Conservation (phyloP, 257 asterid genomes). For the Solanum commersonii region DNA sequence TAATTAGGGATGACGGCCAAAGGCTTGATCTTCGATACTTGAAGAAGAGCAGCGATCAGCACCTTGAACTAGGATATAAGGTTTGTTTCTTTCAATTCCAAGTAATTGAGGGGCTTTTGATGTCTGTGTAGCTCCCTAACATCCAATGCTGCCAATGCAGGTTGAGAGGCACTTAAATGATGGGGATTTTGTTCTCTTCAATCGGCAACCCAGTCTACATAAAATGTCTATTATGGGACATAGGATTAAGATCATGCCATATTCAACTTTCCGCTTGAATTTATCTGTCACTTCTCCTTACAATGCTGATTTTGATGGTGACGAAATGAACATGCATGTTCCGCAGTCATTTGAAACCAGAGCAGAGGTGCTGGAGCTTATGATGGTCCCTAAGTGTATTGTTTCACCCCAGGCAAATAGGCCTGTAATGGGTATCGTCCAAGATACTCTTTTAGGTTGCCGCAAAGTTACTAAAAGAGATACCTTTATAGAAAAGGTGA, state of each 20-base stretch:
- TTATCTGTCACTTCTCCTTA: conserved; percentile 97
- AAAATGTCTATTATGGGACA: conserved; percentile 99
- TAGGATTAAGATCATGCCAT: conserved; percentile 96
- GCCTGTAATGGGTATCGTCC: conserved; percentile 99
- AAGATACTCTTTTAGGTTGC: conserved; percentile 94
- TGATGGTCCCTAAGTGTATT: conserved; percentile 98
- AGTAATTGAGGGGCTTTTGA: not conserved
- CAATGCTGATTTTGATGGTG: conserved; percentile 99
- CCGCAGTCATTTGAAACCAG: conserved; percentile 99
- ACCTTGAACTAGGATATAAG: conserved; percentile 95
- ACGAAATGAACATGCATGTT: conserved; percentile 99
- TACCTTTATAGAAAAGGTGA: conserved; percentile 95
- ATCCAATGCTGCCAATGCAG: conserved; percentile 32
- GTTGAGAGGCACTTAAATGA: conserved; percentile 98
- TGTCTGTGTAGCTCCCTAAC: not conserved
- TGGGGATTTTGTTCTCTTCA: conserved; percentile 94
- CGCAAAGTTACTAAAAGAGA: conserved; percentile 94
- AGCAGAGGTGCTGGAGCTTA: conserved; percentile 93
- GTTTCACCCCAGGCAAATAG: conserved; percentile 96
- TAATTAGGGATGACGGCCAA: conserved; percentile 98
- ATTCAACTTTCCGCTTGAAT: conserved; percentile 92
- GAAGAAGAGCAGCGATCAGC: conserved; percentile 96
- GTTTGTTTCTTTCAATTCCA: conserved; percentile 16
- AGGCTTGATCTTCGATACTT: conserved; percentile 98
- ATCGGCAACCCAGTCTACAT: conserved; percentile 97